These are phyloP conservation scores for Rhizophagus prolifer DNA, from an alignment of 192 early-diverging fungal species.

Conservation along the genomic window DNA sequence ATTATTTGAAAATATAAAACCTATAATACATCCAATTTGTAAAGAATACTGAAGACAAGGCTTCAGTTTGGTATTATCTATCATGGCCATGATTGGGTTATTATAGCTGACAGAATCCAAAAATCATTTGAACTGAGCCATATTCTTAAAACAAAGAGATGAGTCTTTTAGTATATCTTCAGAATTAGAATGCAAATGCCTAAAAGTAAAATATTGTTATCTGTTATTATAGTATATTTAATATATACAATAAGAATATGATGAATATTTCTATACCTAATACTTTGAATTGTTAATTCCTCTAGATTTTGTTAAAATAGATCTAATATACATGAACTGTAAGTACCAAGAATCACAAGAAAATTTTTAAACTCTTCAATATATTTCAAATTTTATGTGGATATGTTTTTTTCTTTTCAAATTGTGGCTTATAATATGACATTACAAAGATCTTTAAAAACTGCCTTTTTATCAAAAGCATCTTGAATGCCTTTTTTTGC, in stretches of 20 bases:
- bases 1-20: not conserved
- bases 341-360: not conserved
- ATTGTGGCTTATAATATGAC: not conserved
- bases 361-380: not conserved
- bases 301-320: not conserved
- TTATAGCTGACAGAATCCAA: not conserved
- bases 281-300: not conserved
- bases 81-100: not conserved
- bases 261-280: not conserved
- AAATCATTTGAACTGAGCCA: not conserved
- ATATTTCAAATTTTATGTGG: not conserved
- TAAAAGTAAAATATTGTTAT: too few relatives aligned
- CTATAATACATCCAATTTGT: not conserved
- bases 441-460: not conserved
- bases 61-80: not conserved
- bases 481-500: not conserved
- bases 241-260: too few relatives aligned
- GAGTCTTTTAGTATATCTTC: not conserved
- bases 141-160: not conserved
- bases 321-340: not conserved
- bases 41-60: not conserved
- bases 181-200: too few relatives aligned
- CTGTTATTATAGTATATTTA: too few relatives aligned
- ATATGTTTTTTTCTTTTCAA: constrained; percentile 1
- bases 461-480: not conserved